Percentiles rank a stretch among this genome's conserved stretches.
phyloP scores from a whole-genome alignment of 208 protist species.

The Crithidia bombi region DNA sequence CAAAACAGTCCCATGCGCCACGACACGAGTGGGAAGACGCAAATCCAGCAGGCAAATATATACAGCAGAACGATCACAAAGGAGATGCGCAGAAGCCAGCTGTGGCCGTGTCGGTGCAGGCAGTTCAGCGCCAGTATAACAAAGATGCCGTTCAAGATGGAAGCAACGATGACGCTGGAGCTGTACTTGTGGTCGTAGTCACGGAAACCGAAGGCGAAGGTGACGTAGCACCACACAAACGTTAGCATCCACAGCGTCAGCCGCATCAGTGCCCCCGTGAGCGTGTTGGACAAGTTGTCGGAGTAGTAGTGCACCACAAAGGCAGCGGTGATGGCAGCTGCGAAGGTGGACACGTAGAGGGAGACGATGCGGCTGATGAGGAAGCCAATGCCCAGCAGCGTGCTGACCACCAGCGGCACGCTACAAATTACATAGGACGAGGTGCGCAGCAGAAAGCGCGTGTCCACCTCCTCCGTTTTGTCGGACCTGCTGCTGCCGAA shows the following conservation, averaged over 20 bases:
- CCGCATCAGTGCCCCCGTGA: slow-evolving; percentile 51
- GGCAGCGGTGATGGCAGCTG: slow-evolving; percentile 38
- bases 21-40: slow-evolving; percentile 53
- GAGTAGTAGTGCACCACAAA: slow-evolving; percentile 72
- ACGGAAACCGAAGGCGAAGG: slow-evolving; percentile 57
- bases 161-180: slow-evolving; percentile 45
- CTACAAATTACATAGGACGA: slow-evolving; percentile 65
- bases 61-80: slow-evolving; percentile 51
- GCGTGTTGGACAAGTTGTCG: slow-evolving; percentile 41
- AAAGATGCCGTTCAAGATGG: slow-evolving; percentile 41
- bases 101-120: slow-evolving; percentile 35
- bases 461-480: slow-evolving; percentile 20
- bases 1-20: slow-evolving; percentile 68
- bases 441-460: slow-evolving; percentile 37
- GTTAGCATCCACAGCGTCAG: slow-evolving; percentile 59
- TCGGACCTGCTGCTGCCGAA: slow-evolving; percentile 27
- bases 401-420: slow-evolving; percentile 53
- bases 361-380: slow-evolving; percentile 64
- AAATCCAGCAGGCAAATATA: slow-evolving; percentile 56
- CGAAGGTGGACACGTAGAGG: slow-evolving; percentile 47
- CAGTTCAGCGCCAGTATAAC: slow-evolving; percentile 44
- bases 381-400: slow-evolving; percentile 71
- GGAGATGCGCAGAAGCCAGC: slow-evolving; percentile 46
- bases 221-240: slow-evolving; percentile 64
- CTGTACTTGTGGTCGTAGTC: slow-evolving; percentile 42